Evolutionary conservation across 2,329 filamentous ascomycete genomes (phyloP).

Genomic region (Aquanectria penicillioides): DNA sequence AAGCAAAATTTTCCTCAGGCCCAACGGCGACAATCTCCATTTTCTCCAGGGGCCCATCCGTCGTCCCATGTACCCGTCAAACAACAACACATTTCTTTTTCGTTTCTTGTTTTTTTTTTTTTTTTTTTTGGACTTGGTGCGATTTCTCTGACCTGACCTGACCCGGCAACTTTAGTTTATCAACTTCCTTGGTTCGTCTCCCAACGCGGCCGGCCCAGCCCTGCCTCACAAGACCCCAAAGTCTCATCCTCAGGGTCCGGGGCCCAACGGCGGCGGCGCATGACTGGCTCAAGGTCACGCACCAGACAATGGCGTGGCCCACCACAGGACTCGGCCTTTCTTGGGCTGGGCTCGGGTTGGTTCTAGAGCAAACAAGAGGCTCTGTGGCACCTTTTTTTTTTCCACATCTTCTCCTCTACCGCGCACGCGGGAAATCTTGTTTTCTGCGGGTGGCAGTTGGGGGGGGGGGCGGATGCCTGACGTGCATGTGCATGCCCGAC

Average conservation of each 20-base stretch:
- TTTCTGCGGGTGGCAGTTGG: constrained; percentile 25
- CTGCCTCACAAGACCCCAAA: constrained; percentile 24
- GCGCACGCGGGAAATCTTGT: constrained; percentile 33
- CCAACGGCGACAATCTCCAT: background rate
- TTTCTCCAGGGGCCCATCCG: background rate
- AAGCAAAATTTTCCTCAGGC: background rate
- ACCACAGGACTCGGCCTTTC: no score
- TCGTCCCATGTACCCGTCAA: background rate
- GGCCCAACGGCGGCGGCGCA: constrained; percentile 23
- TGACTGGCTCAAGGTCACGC: constrained; percentile 24
- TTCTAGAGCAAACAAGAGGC: background rate
- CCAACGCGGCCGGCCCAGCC: constrained; percentile 33
- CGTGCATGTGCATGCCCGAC: constrained; percentile 40
- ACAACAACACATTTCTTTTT: background rate
- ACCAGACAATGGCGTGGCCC: no score
- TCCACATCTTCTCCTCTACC: no score
- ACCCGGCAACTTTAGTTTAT: no score
- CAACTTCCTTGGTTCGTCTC: constrained; percentile 16
- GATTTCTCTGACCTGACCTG: no score
- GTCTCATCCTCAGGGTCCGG: constrained; percentile 32
- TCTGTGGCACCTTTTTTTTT: no score
- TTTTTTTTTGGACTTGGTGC: background rate
- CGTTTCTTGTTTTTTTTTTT: constrained; percentile 2
- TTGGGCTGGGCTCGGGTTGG: no score
- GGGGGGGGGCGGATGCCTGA: constrained; percentile 36